Conservation (phyloP, 768 basidiomycete genomes). For the Termitomyces sp. region DNA sequence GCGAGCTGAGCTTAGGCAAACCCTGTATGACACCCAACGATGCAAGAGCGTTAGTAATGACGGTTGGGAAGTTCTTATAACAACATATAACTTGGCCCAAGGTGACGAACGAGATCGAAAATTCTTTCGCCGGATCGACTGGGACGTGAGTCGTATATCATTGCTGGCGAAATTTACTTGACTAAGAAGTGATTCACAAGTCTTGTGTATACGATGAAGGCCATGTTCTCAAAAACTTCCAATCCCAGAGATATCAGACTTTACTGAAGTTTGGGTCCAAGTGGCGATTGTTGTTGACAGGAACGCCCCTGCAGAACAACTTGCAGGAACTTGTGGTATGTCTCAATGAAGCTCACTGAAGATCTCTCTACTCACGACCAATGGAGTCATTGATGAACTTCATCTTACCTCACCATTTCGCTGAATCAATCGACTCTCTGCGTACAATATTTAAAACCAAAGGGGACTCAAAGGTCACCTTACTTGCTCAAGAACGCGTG, state of each 20-base stretch:
- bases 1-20: slow-evolving; percentile 65
- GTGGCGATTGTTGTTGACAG: slow-evolving; percentile 91
- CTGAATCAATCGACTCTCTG: slow-evolving; percentile 67
- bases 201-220: slow-evolving; percentile 96
- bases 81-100: slow-evolving; percentile 93
- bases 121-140: slow-evolving; percentile 86
- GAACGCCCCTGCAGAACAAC: slow-evolving; percentile 93
- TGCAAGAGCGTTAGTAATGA: slow-evolving; percentile 39
- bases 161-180: background rate
- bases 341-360: background rate
- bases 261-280: slow-evolving; percentile 78
- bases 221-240: slow-evolving; percentile 94
- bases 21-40: slow-evolving; percentile 55
- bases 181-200: slow-evolving; percentile 31
- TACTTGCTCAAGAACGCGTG: slow-evolving; percentile 90
- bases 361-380: slow-evolving; percentile 2
- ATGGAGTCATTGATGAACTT: slow-evolving; percentile 95
- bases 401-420: slow-evolving; percentile 89
- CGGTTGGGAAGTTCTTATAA: slow-evolving; percentile 91
- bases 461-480: slow-evolving; percentile 81
- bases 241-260: slow-evolving; percentile 92
- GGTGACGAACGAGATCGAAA: slow-evolving; percentile 87
- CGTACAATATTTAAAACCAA: slow-evolving; percentile 97
- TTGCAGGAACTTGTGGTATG: slow-evolving; percentile 84
- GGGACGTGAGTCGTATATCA: slow-evolving; percentile 65